These are phyloP conservation scores for Phytophthora pini DNA, from an alignment of 352 stramenopile genomes.

Conservation along the genomic window DNA sequence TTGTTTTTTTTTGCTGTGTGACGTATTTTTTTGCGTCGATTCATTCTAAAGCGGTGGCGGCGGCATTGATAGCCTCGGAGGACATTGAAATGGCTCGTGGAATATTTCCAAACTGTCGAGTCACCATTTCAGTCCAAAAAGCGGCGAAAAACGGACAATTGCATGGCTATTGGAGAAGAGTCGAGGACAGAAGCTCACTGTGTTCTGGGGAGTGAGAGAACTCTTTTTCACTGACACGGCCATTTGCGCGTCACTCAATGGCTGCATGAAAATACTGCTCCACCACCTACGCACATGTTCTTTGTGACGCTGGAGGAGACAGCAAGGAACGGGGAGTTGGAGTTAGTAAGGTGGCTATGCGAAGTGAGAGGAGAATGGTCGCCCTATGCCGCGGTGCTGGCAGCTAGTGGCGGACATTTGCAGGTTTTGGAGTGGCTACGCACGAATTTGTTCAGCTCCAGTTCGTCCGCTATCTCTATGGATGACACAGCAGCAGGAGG, in stretches of 20 bases:
- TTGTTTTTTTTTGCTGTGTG: too few species aligned
- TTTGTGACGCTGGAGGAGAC: slow-evolving; percentile 47
- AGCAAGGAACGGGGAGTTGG: slow-evolving; percentile 35
- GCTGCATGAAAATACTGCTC: slow-evolving; percentile 41
- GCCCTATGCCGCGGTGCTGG: slow-evolving; percentile 38
- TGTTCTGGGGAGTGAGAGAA: slow-evolving; percentile 41
- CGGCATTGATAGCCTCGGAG: too few species aligned
- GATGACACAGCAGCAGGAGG: slow-evolving; percentile 34
- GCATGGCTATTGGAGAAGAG: slow-evolving; percentile 26
- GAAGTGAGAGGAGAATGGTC: slow-evolving; percentile 41
- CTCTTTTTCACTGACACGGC: slow-evolving; percentile 42
- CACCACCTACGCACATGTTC: slow-evolving; percentile 47
- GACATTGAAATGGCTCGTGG: slow-evolving; percentile 39
- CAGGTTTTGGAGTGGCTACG: slow-evolving; percentile 40
- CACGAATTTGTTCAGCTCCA: slow-evolving; percentile 43
- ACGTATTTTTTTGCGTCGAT: too few species aligned
- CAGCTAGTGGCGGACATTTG: slow-evolving; percentile 38
- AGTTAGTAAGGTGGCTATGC: slow-evolving; percentile 43
- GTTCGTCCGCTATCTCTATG: slow-evolving; percentile 40
- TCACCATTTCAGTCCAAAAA: slow-evolving; percentile 36
- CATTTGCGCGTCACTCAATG: slow-evolving; percentile 37
- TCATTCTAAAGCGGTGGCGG: too few species aligned
- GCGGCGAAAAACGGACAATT: slow-evolving; percentile 39
- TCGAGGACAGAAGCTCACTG: slow-evolving; percentile 14
- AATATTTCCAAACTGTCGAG: slow-evolving; percentile 31